Evolutionary conservation across 495 filamentous ascomycete species (phyloP).

Genomic region (Lasiosphaeria ovina): DNA sequence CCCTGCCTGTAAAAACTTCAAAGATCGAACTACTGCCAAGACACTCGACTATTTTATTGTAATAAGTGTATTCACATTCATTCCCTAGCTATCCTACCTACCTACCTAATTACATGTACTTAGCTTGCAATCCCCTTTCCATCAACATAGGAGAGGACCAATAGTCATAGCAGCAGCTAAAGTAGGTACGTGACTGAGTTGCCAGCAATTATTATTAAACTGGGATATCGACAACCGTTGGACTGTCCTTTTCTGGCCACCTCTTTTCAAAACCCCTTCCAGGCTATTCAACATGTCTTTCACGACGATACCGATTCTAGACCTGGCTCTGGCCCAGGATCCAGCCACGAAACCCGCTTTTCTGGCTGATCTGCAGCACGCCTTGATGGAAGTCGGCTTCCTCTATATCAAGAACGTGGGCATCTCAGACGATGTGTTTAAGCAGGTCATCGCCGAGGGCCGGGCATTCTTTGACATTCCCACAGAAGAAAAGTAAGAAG

Average conservation of each 20-base stretch:
- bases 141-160: too few species aligned
- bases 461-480: conserved; percentile 80
- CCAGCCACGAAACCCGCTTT: conserved; percentile 72
- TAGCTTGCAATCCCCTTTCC: too few species aligned
- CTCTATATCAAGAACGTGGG: conserved; percentile 86
- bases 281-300: conserved; percentile 54
- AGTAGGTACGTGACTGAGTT: too few species aligned
- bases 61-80: too few species aligned
- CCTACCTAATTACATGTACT: too few species aligned
- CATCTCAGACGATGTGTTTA: conserved; percentile 63
- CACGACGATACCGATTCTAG: conserved; percentile 74
- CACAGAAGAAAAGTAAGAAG: conserved; percentile 66
- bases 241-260: background rate
- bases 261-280: background rate
- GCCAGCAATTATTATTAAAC: background rate
- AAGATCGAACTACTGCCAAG: background rate
- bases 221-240: background rate
- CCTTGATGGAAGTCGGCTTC: conserved; percentile 88
- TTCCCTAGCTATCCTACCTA: too few species aligned
- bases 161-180: too few species aligned
- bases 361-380: conserved; percentile 68
- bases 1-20: background rate
- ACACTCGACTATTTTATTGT: background rate
- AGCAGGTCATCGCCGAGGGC: conserved; percentile 66
- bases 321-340: conserved; percentile 63